Conservation (phyloP, 306 rosid genomes). For the Corylus heterophylla region DNA sequence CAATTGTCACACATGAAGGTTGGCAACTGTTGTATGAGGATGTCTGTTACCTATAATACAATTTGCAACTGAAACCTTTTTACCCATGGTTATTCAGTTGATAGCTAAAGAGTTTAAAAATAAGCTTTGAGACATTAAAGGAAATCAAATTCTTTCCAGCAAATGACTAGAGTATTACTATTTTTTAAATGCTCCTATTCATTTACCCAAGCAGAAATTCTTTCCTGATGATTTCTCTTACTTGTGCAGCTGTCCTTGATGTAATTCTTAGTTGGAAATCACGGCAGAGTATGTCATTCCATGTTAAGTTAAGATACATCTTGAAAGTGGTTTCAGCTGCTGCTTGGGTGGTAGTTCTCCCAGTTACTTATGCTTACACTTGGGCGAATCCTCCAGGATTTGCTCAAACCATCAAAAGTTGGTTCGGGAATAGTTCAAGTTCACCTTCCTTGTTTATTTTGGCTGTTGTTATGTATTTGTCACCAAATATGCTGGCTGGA, state of each 20-base stretch:
- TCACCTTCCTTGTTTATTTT: conserved; percentile 75
- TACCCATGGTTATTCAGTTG: neutral
- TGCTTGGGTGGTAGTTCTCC: conserved; percentile 86
- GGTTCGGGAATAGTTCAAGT: conserved; percentile 73
- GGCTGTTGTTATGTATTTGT: conserved; percentile 83
- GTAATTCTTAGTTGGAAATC: conserved; percentile 96
- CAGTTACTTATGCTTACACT: conserved; percentile 84
- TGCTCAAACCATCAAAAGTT: conserved; percentile 91
- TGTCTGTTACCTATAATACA: neutral
- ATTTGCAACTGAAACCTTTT: neutral
- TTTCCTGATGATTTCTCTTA: conserved; percentile 8
- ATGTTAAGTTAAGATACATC: conserved; percentile 87
- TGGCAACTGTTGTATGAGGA: neutral
- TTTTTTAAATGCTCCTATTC: conserved; percentile 1
- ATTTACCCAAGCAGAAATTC: conserved; percentile 13
- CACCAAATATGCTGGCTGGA: conserved; percentile 89
- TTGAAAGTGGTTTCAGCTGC: conserved; percentile 89
- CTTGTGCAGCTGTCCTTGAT: conserved; percentile 82
- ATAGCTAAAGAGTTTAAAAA: neutral
- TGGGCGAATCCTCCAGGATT: conserved; percentile 95
- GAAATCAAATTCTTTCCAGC: neutral
- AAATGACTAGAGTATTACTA: neutral
- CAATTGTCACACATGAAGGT: neutral
- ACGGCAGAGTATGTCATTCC: conserved; percentile 71
- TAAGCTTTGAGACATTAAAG: neutral